Conservation (phyloP, 78 protist genomes). For the Monosiga brevicollis region DNA sequence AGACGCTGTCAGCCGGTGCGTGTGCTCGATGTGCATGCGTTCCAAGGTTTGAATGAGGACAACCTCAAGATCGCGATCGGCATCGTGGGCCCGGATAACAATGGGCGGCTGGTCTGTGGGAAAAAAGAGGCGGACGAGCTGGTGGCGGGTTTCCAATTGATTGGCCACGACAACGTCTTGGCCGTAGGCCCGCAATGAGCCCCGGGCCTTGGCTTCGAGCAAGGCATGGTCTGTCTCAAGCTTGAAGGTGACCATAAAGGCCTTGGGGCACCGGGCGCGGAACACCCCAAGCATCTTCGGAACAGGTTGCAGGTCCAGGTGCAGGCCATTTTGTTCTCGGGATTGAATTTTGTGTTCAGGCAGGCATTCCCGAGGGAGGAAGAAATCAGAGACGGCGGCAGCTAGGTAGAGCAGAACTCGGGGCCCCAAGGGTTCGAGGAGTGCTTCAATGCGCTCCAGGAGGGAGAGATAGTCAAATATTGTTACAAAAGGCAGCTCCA, state of each 20-base stretch:
- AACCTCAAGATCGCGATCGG: too few relatives aligned
- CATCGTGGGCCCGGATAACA: too few relatives aligned
- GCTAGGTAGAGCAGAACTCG: slow-evolving; percentile 30
- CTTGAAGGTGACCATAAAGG: slow-evolving; percentile 35
- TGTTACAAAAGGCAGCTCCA: slow-evolving; percentile 8
- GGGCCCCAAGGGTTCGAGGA: background rate
- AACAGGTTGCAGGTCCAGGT: slow-evolving; percentile 13
- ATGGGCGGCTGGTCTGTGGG: too few relatives aligned
- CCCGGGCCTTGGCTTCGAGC: slow-evolving; percentile 18
- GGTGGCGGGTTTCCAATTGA: slow-evolving; percentile 2
- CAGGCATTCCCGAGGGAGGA: slow-evolving; percentile 14
- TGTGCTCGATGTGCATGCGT: too few relatives aligned
- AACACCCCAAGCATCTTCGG: slow-evolving; percentile 34
- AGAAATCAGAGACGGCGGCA: slow-evolving; percentile 54
- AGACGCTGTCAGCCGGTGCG: too few relatives aligned
- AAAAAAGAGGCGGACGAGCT: too few relatives aligned
- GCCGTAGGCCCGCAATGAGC: slow-evolving; percentile 13
- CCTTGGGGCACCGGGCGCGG: slow-evolving; percentile 22
- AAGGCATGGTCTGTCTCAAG: slow-evolving; percentile 46
- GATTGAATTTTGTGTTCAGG: slow-evolving; percentile 54
- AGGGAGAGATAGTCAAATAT: slow-evolving; percentile 23
- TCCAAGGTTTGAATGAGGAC: too few relatives aligned
- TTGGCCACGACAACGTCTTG: slow-evolving; percentile 16
- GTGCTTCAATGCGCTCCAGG: background rate
- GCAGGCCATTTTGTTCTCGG: slow-evolving; percentile 5